Evolutionary conservation across 73 alveolate species (phyloP).

Genomic region (Paramecium octaurelia): DNA sequence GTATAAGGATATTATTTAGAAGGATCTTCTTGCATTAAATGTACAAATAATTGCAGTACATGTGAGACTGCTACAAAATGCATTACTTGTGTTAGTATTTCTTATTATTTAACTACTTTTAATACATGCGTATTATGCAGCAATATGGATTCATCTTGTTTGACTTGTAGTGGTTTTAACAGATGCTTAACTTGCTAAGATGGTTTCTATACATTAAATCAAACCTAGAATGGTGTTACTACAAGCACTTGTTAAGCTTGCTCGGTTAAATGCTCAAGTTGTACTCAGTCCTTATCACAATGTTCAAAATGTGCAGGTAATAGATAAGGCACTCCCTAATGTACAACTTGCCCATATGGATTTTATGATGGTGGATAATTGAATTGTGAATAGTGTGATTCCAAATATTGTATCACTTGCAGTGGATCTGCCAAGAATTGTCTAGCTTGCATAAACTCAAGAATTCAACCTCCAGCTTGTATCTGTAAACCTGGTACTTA

Average conservation of each 20-base stretch:
- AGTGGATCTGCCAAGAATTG: slow-evolving; percentile 12
- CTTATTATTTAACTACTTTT: background rate
- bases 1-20: background rate
- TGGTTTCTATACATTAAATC: background rate
- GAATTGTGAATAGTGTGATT: background rate
- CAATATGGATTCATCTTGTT: background rate
- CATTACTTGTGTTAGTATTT: background rate
- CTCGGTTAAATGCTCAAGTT: background rate
- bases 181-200: background rate
- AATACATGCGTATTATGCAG: background rate
- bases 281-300: background rate
- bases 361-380: background rate
- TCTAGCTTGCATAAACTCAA: background rate
- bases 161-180: background rate
- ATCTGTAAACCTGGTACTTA: background rate
- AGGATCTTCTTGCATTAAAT: background rate
- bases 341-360: background rate
- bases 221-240: background rate
- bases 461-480: slow-evolving; percentile 11
- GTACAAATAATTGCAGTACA: background rate
- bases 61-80: background rate
- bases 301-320: background rate
- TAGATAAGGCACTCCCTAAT: background rate
- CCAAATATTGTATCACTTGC: background rate
- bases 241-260: background rate